These are phyloP conservation scores for Ochetophila trinervis DNA, from an alignment of 306 rosid genomes.

Conservation along the genomic window DNA sequence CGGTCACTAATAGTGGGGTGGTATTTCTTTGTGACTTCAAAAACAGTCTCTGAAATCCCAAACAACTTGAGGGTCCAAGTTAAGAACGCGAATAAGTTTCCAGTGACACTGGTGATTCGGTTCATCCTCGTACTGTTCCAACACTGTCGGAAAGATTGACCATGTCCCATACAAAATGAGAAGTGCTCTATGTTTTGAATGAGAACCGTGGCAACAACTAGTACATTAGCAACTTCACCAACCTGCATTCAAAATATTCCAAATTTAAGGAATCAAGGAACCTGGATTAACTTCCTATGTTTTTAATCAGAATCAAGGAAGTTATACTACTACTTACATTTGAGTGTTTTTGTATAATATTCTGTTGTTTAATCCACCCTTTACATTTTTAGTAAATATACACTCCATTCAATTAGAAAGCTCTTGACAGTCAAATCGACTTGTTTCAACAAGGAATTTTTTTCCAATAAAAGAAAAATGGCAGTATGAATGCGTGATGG, in stretches of 20 bases:
- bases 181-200: background rate
- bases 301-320: too few relatives aligned
- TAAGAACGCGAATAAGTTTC: conserved; percentile 18
- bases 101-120: background rate
- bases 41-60: conserved; percentile 24
- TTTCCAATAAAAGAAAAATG: too few relatives aligned
- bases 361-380: too few relatives aligned
- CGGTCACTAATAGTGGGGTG: background rate
- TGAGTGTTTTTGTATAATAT: too few relatives aligned
- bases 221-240: conserved; percentile 18
- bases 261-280: too few relatives aligned
- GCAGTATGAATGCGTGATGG: too few relatives aligned
- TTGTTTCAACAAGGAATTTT: too few relatives aligned
- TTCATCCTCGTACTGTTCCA: conserved; percentile 33
- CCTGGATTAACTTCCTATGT: too few relatives aligned
- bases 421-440: too few relatives aligned
- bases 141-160: conserved; percentile 19
- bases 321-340: too few relatives aligned
- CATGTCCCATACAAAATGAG: background rate
- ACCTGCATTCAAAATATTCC: conserved; percentile 5
- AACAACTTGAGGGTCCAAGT: conserved; percentile 16
- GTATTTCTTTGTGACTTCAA: conserved; percentile 36
- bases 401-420: too few relatives aligned
- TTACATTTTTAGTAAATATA: too few relatives aligned
- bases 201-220: conserved; percentile 8